phyloP scores from a whole-genome alignment of 108 stramenopile genomes.

The Cyclotella cryptica region DNA sequence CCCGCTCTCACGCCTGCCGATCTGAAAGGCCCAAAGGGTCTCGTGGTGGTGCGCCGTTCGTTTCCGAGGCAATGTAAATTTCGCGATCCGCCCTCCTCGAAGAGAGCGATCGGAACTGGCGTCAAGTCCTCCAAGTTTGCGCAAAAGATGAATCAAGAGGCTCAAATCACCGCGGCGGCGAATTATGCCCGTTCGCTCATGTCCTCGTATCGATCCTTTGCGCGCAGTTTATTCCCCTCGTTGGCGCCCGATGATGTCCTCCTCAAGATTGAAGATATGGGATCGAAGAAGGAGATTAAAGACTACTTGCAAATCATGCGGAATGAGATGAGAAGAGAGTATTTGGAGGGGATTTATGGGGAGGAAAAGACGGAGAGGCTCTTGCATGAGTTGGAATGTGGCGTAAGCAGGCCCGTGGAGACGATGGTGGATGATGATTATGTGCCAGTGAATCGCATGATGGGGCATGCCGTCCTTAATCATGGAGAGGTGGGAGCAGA shows the following conservation, averaged over 20 bases:
- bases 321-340: slow-evolving; percentile 62
- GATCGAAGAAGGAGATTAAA: slow-evolving; percentile 64
- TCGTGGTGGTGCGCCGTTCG: slow-evolving; percentile 49
- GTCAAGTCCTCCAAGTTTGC: slow-evolving; percentile 11
- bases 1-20: slow-evolving; percentile 46
- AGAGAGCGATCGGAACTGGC: slow-evolving; percentile 18
- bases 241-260: slow-evolving; percentile 66
- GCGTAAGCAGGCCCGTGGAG: slow-evolving; percentile 28
- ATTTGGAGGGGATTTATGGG: slow-evolving; percentile 69
- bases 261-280: slow-evolving; percentile 61
- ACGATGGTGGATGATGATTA: slow-evolving; percentile 6
- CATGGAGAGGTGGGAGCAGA: not conserved
- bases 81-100: slow-evolving; percentile 9
- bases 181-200: slow-evolving; percentile 57
- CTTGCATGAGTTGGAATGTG: slow-evolving; percentile 69
- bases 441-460: not conserved
- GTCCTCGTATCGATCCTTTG: slow-evolving; percentile 60
- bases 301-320: slow-evolving; percentile 66
- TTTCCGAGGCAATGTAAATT: slow-evolving; percentile 34
- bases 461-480: not conserved
- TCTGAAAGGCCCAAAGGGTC: slow-evolving; percentile 56
- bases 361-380: slow-evolving; percentile 59
- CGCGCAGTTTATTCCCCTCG: slow-evolving; percentile 58
- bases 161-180: slow-evolving; percentile 47
- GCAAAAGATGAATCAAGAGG: slow-evolving; percentile 33